Evolutionary conservation across 495 filamentous ascomycete species (phyloP).

Genomic region (Tuber microsphaerosporum): DNA sequence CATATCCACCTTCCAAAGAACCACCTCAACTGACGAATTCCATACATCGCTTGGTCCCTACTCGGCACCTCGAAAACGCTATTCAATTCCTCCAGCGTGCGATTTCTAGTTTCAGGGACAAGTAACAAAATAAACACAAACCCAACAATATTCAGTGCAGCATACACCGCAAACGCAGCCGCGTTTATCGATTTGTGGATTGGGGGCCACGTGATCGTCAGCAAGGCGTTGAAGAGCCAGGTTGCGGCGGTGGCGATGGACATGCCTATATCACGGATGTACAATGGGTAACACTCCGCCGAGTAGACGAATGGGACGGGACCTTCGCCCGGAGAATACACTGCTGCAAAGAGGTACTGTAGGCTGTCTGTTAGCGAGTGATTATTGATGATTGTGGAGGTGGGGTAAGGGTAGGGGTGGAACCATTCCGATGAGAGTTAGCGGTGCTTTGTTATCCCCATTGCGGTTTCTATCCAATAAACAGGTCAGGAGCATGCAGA

Average conservation of each 20-base stretch:
- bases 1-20: not conserved
- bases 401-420: not conserved
- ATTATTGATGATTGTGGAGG: not conserved
- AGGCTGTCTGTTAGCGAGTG: not conserved
- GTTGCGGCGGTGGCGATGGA: constrained; percentile 60
- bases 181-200: constrained; percentile 51
- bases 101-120: constrained; percentile 72
- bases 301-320: constrained; percentile 78
- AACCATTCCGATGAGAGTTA: constrained; percentile 14
- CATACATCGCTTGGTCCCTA: not conserved
- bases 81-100: constrained; percentile 60
- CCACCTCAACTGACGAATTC: not conserved
- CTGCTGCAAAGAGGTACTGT: constrained; percentile 54
- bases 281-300: constrained; percentile 71
- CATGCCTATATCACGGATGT: constrained; percentile 67
- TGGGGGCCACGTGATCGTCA: constrained; percentile 61
- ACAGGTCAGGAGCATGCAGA: constrained; percentile 54
- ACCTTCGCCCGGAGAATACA: constrained; percentile 74
- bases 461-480: constrained; percentile 53
- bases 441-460: not conserved
- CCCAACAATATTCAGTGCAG: constrained; percentile 60
- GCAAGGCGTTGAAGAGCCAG: constrained; percentile 63
- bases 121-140: constrained; percentile 64
- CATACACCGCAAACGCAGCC: constrained; percentile 63
- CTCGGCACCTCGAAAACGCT: constrained; percentile 45